These are phyloP conservation scores for Abrus pulchellus DNA, from an alignment of 306 rosid species.

Conservation along the genomic window DNA sequence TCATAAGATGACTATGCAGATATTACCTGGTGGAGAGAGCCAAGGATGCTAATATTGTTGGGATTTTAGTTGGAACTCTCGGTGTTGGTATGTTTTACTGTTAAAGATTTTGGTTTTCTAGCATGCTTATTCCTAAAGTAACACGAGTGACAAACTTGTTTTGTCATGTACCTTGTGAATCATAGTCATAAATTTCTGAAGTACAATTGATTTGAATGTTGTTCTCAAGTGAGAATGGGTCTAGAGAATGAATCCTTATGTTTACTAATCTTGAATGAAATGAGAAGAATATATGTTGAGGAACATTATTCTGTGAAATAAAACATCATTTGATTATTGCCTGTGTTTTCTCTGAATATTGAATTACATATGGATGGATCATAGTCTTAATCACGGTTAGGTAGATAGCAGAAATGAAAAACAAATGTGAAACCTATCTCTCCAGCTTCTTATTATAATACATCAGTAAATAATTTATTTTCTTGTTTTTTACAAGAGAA, in stretches of 20 bases:
- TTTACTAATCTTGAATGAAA: constrained; percentile 26
- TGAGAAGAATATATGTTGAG: constrained; percentile 17
- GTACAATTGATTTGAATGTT: background rate
- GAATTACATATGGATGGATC: background rate
- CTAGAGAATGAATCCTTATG: background rate
- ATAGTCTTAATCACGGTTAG: constrained; percentile 10
- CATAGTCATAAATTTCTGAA: constrained; percentile 1
- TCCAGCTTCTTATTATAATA: constrained; percentile 1
- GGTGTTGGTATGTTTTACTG: constrained; percentile 73
- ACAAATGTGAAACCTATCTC: constrained; percentile 33
- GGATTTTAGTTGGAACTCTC: constrained; percentile 95
- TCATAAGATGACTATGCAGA: constrained; percentile 57
- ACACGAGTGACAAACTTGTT: constrained; percentile 6
- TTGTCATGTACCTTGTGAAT: background rate
- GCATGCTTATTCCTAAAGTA: constrained; percentile 31
- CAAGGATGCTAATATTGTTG: constrained; percentile 92
- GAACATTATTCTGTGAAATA: constrained; percentile 5
- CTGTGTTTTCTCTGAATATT: background rate
- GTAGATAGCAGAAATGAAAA: constrained; percentile 22
- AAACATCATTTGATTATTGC: constrained; percentile 18
- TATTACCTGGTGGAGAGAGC: constrained; percentile 94
- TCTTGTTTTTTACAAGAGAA: constrained; percentile 2
- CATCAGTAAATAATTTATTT: constrained; percentile 3
- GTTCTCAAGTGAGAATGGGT: background rate
- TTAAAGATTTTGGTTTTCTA: constrained; percentile 23